These are phyloP conservation scores for Bretschneidera sinensis DNA, from an alignment of 345 rosid species.

Conservation along the genomic window DNA sequence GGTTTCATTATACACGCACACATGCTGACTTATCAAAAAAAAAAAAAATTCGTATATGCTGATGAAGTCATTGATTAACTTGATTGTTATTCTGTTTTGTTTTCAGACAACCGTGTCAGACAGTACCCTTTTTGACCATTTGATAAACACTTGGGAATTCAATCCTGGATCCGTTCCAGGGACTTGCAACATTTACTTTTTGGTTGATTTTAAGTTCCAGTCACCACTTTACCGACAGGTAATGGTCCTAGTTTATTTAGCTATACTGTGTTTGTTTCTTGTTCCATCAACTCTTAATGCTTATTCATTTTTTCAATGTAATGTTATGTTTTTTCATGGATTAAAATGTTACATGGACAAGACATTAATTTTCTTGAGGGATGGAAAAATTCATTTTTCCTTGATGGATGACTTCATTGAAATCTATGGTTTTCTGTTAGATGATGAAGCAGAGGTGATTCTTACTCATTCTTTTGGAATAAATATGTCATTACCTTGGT, in stretches of 20 bases:
- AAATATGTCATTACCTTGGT: too few species aligned
- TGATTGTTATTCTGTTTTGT: background rate
- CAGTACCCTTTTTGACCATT: constrained; percentile 78
- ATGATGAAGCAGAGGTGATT: background rate
- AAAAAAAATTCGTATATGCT: too few species aligned
- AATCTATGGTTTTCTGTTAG: background rate
- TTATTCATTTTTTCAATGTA: too few species aligned
- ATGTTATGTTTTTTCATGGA: background rate
- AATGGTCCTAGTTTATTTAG: constrained; percentile 5
- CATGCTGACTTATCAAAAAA: too few species aligned
- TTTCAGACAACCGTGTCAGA: constrained; percentile 76
- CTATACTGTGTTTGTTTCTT: background rate
- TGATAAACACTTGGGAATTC: constrained; percentile 91
- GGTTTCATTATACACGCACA: background rate
- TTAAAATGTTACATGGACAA: too few species aligned
- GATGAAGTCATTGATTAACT: background rate
- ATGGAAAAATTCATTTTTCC: background rate
- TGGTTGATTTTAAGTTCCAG: constrained; percentile 86
- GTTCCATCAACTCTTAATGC: background rate
- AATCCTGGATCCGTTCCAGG: constrained; percentile 88
- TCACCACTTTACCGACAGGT: constrained; percentile 98
- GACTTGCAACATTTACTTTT: constrained; percentile 62
- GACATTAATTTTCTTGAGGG: background rate
- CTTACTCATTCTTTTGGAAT: too few species aligned
- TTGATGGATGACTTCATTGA: background rate